Conservation (phyloP, 2,329 filamentous ascomycete species). For the Colletotrichum spaethianum region DNA sequence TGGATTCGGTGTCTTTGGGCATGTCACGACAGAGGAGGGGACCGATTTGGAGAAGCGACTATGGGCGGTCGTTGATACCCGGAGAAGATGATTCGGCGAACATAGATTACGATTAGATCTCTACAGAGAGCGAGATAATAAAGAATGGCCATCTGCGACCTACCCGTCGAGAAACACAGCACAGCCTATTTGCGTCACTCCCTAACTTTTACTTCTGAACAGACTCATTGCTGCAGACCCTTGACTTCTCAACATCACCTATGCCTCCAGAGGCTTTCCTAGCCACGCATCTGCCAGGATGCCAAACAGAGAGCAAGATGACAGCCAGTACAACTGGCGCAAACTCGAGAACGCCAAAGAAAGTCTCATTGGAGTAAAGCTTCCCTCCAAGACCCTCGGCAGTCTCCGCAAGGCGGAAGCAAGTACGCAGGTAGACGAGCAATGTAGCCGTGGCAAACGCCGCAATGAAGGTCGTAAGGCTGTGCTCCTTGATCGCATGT, state of each 20-base stretch:
- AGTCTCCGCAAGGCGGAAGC: conserved; percentile 69
- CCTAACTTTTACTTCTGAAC: not conserved
- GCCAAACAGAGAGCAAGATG: conserved; percentile 59
- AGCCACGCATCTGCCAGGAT: conserved; percentile 57
- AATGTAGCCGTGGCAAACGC: conserved; percentile 61
- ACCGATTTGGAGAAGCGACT: conserved; percentile 4
- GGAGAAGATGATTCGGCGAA: not conserved
- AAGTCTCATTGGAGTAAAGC: conserved; percentile 65
- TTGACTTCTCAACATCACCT: conserved; percentile 11
- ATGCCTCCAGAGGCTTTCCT: conserved; percentile 6
- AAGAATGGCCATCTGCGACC: not conserved
- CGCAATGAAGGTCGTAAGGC: conserved; percentile 56
- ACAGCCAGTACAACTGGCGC: conserved; percentile 66
- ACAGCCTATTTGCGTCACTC: not conserved
- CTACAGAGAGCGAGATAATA: too few species aligned
- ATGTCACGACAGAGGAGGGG: not conserved
- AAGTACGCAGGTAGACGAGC: conserved; percentile 66
- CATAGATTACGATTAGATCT: not conserved
- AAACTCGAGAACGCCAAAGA: conserved; percentile 69
- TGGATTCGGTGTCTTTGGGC: conserved; percentile 25
- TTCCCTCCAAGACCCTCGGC: conserved; percentile 61
- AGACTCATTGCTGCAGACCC: conserved; percentile 2
- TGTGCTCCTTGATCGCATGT: conserved; percentile 46
- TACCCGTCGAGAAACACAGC: too few species aligned
- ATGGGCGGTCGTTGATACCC: conserved; percentile 26